Conservation (phyloP, 768 basidiomycete genomes). For the Pleurotus cornucopiae region DNA sequence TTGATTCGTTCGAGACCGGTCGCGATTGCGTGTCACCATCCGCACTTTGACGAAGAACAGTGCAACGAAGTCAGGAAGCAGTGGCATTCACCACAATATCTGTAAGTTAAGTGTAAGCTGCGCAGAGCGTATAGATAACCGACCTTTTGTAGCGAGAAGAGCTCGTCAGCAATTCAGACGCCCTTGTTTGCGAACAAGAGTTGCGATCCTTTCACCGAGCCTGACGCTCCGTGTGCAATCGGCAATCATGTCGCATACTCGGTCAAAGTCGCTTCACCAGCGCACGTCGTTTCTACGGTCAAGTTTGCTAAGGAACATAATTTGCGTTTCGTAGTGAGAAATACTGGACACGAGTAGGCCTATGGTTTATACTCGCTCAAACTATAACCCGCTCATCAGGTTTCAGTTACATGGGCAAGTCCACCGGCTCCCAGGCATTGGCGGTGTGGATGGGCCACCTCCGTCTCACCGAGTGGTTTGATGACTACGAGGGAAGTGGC, state of each 20-base stretch:
- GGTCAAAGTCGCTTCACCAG: not conserved
- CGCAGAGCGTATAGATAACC: not conserved
- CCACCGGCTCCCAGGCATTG: not conserved
- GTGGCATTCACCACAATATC: not conserved
- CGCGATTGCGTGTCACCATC: not conserved
- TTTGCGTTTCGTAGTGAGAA: constrained; percentile 15
- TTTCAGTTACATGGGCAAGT: not conserved
- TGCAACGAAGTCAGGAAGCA: not conserved
- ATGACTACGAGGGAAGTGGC: not conserved
- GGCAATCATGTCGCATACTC: not conserved
- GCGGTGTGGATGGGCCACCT: not conserved
- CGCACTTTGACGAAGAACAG: not conserved
- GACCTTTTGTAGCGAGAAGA: not conserved
- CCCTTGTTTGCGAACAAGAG: not conserved
- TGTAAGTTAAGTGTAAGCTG: not conserved
- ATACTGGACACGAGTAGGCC: constrained; percentile 11
- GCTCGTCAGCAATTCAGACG: not conserved
- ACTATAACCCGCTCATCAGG: not conserved
- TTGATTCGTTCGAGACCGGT: not conserved
- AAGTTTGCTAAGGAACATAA: constrained; percentile 15
- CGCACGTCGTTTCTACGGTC: constrained; percentile 5
- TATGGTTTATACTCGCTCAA: not conserved
- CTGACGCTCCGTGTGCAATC: not conserved
- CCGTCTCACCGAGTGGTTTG: not conserved
- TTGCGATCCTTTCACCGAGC: not conserved